These are phyloP conservation scores for Pneumocystis oryctolagi DNA, from an alignment of 1,139 yeast genomes.

Conservation along the genomic window DNA sequence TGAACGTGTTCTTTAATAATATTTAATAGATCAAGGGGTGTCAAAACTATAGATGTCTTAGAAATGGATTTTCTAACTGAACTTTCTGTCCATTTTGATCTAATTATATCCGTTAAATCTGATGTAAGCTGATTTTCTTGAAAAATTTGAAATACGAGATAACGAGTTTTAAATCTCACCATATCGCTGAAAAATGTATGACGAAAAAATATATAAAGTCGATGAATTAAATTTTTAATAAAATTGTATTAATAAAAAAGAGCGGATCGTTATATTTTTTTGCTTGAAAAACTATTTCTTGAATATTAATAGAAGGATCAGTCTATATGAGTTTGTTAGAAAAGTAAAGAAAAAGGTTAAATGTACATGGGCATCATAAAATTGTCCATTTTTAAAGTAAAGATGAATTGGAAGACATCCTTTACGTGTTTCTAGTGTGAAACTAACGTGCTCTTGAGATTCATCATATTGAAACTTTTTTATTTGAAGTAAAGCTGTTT, in stretches of 20 bases:
- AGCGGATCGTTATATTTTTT: neutral
- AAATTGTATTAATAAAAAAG: neutral
- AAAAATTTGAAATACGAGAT: neutral
- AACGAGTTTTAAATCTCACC: neutral
- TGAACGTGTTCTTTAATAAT: conserved; percentile 1
- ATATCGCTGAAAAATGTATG: neutral
- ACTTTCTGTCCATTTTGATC: neutral
- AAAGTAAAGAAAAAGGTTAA: neutral
- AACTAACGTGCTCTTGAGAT: neutral
- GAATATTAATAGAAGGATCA: neutral
- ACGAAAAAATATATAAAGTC: neutral
- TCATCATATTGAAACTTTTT: neutral
- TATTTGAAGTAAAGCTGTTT: neutral
- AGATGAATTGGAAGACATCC: neutral
- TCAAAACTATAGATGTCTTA: neutral
- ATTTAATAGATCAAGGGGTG: neutral
- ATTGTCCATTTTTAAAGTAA: neutral
- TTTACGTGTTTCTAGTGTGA: neutral
- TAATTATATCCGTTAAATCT: neutral
- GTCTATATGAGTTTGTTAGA: neutral
- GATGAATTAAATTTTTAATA: neutral
- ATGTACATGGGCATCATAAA: neutral
- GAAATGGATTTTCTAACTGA: neutral
- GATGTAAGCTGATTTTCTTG: neutral
- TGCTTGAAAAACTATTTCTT: neutral